Conservation (phyloP, 805 yeast genomes). For the Saturnispora diversa region DNA sequence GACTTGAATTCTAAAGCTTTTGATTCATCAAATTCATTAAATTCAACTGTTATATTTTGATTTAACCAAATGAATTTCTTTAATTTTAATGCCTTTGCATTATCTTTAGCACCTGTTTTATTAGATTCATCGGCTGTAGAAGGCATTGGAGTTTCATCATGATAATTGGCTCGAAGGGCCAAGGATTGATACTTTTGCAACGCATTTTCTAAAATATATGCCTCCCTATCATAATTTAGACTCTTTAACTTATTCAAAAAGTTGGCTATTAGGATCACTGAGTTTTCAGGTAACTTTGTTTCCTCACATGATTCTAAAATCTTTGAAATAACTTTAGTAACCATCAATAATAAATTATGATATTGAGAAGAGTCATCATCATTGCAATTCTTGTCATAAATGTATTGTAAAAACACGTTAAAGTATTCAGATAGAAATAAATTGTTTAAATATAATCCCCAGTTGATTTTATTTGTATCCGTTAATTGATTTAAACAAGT, state of each 20-base stretch:
- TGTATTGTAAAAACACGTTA: no score
- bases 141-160: neutral
- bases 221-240: neutral
- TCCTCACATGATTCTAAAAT: slow-evolving; percentile 14
- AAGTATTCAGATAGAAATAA: no score
- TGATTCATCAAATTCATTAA: slow-evolving; percentile 20
- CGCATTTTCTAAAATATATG: neutral
- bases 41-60: slow-evolving; percentile 24
- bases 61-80: slow-evolving; percentile 29
- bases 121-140: neutral
- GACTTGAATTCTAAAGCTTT: slow-evolving; percentile 25
- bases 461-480: slow-evolving; percentile 18
- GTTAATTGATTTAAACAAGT: slow-evolving; percentile 24
- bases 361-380: slow-evolving; percentile 2
- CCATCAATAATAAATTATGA: slow-evolving; percentile 18
- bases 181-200: slow-evolving; percentile 1
- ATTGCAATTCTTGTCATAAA: no score
- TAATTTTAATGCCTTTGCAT: slow-evolving; percentile 18
- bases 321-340: slow-evolving; percentile 20
- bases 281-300: slow-evolving; percentile 13
- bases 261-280: neutral
- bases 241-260: neutral
- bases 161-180: slow-evolving; percentile 5
- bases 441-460: slow-evolving; percentile 16
- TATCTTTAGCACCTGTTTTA: slow-evolving; percentile 8